These are phyloP conservation scores for Candida anutae DNA, from an alignment of 1,139 yeast genomes.

Conservation along the genomic window DNA sequence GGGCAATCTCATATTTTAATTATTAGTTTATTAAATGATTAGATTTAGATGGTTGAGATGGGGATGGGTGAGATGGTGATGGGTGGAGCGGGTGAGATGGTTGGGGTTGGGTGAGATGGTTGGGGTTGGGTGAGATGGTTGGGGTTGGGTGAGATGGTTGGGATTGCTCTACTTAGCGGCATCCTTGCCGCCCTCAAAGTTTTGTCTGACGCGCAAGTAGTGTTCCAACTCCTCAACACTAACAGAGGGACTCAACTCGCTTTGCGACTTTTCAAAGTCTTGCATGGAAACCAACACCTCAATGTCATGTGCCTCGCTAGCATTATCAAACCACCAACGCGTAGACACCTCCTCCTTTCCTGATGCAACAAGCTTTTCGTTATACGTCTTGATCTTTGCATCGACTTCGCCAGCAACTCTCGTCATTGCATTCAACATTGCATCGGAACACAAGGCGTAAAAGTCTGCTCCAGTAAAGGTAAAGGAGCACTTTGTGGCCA, in stretches of 20 bases:
- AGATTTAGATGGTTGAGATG: too few relatives aligned
- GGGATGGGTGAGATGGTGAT: too few relatives aligned
- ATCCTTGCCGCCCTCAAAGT: constrained; percentile 58
- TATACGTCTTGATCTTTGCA: constrained; percentile 47
- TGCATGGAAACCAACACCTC: constrained; percentile 59
- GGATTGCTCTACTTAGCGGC: constrained; percentile 16
- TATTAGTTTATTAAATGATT: too few relatives aligned
- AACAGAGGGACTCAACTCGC: constrained; percentile 74
- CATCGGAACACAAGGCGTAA: constrained; percentile 90
- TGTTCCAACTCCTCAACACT: constrained; percentile 82
- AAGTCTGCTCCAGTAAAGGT: constrained; percentile 97
- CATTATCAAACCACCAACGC: constrained; percentile 89
- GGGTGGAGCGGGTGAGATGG: too few relatives aligned
- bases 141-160: too few relatives aligned
- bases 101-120: too few relatives aligned
- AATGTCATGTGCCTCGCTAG: constrained; percentile 60
- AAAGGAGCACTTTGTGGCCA: constrained; percentile 73
- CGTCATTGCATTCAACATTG: constrained; percentile 93
- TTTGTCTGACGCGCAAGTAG: constrained; percentile 66
- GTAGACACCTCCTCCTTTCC: constrained; percentile 45
- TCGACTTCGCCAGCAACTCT: constrained; percentile 78
- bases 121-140: too few relatives aligned
- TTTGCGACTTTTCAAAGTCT: constrained; percentile 71
- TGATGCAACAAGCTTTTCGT: constrained; percentile 19
- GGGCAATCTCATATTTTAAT: too few relatives aligned